Percentiles rank a stretch among this genome's conserved stretches.
phyloP scores from a whole-genome alignment of 768 basidiomycete genomes.

The Mycena haematopus region DNA sequence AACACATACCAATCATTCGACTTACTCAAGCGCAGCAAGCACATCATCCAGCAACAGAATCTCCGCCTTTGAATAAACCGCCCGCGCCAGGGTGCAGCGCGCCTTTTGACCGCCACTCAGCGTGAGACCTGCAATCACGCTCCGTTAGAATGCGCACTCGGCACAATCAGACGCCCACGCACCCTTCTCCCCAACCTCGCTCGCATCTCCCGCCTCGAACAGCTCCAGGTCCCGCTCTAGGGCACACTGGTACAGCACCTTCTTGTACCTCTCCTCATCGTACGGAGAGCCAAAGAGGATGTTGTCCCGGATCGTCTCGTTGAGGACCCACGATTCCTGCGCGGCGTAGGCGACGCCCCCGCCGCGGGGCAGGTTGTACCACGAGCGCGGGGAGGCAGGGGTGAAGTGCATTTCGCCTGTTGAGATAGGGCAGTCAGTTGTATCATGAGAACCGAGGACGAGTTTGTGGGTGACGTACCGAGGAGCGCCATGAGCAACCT shows the following conservation, averaged over 20 bases:
- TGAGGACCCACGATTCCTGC: constrained; percentile 88
- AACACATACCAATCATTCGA: constrained; percentile 43
- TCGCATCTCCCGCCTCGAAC: constrained; percentile 43
- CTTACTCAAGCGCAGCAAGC: constrained; percentile 44
- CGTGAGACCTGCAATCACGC: constrained; percentile 39
- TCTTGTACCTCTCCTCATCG: constrained; percentile 81
- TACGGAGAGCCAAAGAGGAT: constrained; percentile 82
- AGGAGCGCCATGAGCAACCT: constrained; percentile 65
- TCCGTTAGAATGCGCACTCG: too few relatives aligned
- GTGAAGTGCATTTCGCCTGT: constrained; percentile 76
- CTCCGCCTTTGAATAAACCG: constrained; percentile 50
- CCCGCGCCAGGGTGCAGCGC: constrained; percentile 51
- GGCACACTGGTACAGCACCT: constrained; percentile 77
- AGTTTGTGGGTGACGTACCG: constrained; percentile 56
- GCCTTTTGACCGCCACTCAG: constrained; percentile 54
- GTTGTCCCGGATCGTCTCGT: constrained; percentile 82
- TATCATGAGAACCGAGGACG: too few relatives aligned
- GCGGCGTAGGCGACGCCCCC: constrained; percentile 81
- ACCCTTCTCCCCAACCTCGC: constrained; percentile 59
- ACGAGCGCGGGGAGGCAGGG: constrained; percentile 57
- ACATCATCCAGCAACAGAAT: constrained; percentile 57
- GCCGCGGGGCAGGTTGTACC: constrained; percentile 71
- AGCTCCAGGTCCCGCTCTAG: constrained; percentile 75
- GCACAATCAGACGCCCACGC: neutral
- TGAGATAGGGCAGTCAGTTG: constrained; percentile 75